These are phyloP conservation scores for Pharnaceum exiguum DNA, from an alignment of 148 eudicot species.

Conservation along the genomic window DNA sequence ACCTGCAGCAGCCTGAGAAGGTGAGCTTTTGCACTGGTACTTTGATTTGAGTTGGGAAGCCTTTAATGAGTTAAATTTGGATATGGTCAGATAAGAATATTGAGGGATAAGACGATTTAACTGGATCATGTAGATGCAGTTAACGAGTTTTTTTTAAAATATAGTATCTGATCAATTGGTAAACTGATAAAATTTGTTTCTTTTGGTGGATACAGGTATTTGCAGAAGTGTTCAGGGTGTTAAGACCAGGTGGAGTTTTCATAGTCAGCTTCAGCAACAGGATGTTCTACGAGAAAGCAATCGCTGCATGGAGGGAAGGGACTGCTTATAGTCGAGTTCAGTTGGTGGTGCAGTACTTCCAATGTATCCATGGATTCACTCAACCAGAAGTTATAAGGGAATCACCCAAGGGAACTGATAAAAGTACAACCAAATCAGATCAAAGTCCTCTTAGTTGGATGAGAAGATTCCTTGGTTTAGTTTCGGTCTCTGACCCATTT, in stretches of 20 bases:
- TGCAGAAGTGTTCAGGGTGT: slow-evolving; percentile 57
- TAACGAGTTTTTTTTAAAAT: too few relatives aligned
- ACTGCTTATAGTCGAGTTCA: slow-evolving; percentile 48
- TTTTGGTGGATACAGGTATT: slow-evolving; percentile 43
- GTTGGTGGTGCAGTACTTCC: slow-evolving; percentile 57
- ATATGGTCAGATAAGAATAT: too few relatives aligned
- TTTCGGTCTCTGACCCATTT: slow-evolving; percentile 57
- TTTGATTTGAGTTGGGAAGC: too few relatives aligned
- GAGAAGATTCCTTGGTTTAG: slow-evolving; percentile 32
- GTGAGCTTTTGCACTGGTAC: too few relatives aligned
- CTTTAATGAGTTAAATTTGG: too few relatives aligned
- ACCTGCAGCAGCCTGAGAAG: slow-evolving; percentile 75
- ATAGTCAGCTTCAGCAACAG: slow-evolving; percentile 69
- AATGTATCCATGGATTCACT: slow-evolving; percentile 58
- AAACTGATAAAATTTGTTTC: background rate
- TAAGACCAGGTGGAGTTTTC: slow-evolving; percentile 68
- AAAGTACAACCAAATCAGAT: slow-evolving; percentile 3
- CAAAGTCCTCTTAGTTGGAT: slow-evolving; percentile 32
- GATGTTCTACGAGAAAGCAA: slow-evolving; percentile 68
- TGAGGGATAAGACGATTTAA: too few relatives aligned
- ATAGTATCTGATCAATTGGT: too few relatives aligned
- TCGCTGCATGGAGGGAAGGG: slow-evolving; percentile 62
- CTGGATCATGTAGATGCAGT: too few relatives aligned
- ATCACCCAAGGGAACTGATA: slow-evolving; percentile 21
- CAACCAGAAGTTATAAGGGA: slow-evolving; percentile 43